Conservation (phyloP, 2,329 filamentous ascomycete species). For the Aspergillus proliferans region DNA sequence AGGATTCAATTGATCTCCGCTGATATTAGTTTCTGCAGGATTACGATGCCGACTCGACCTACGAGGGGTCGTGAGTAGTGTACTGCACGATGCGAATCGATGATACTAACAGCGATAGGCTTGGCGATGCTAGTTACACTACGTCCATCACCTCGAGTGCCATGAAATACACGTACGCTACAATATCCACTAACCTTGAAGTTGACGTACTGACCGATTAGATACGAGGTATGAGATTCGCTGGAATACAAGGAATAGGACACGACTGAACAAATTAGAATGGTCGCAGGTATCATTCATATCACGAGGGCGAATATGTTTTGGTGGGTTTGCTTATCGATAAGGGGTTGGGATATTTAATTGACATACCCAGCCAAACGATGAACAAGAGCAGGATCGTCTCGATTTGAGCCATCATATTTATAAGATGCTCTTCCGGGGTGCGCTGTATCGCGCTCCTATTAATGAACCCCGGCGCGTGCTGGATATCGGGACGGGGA, state of each 20-base stretch:
- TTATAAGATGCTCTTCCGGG: conserved; percentile 27
- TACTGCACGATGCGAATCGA: neutral
- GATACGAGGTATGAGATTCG: conserved; percentile 24
- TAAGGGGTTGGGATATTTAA: neutral
- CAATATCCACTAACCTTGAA: neutral
- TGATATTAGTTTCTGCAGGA: conserved; percentile 9
- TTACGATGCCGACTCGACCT: conserved; percentile 22
- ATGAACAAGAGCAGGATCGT: conserved; percentile 31
- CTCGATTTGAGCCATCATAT: conserved; percentile 32
- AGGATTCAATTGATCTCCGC: neutral
- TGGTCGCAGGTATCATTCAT: conserved; percentile 28
- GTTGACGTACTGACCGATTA: conserved; percentile 2
- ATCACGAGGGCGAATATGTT: conserved; percentile 25
- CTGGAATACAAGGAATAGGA: neutral
- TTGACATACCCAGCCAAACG: conserved; percentile 20
- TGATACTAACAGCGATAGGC: conserved; percentile 3
- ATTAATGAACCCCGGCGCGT: conserved; percentile 22
- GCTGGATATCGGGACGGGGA: conserved; percentile 31
- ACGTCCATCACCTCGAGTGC: conserved; percentile 26
- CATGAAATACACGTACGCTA: conserved; percentile 23
- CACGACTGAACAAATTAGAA: conserved; percentile 13
- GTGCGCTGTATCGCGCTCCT: conserved; percentile 21
- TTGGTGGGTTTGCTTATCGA: conserved; percentile 13
- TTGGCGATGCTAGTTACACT: conserved; percentile 23
- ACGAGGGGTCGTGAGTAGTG: conserved; percentile 21